Conservation (phyloP, 495 filamentous ascomycete genomes). For the Neurospora sp. region DNA sequence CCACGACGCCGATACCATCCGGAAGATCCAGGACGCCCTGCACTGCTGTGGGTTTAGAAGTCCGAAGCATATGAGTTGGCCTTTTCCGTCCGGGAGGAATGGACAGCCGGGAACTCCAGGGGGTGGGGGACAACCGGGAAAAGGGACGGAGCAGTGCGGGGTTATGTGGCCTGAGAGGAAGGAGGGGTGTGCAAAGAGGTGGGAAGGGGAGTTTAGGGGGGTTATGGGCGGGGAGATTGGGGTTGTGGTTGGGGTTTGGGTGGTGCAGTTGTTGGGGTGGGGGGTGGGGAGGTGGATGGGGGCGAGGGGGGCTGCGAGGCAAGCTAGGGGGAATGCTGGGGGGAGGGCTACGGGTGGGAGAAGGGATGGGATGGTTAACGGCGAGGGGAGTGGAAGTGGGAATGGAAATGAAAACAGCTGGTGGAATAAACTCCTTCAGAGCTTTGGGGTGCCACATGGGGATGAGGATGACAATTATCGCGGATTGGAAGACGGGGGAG, state of each 20-base stretch:
- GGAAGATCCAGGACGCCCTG: slow-evolving; percentile 52
- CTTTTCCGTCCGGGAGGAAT: slow-evolving; percentile 28
- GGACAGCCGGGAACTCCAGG: not conserved
- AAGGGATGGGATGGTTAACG: not conserved
- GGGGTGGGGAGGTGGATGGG: not conserved
- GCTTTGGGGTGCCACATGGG: not conserved
- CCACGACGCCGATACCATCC: slow-evolving; percentile 42
- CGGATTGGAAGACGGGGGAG: not conserved
- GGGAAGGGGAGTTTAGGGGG: slow-evolving; percentile 6
- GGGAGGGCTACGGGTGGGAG: not conserved
- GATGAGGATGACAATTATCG: not conserved
- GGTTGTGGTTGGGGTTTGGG: slow-evolving; percentile 5
- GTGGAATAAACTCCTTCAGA: not conserved
- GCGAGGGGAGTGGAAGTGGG: not conserved
- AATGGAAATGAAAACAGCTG: not conserved
- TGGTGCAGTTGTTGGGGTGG: slow-evolving; percentile 8
- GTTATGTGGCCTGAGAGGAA: not conserved
- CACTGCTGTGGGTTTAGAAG: slow-evolving; percentile 55
- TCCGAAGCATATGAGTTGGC: slow-evolving; percentile 47
- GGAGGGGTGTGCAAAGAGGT: slow-evolving; percentile 1
- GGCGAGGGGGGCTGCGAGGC: not conserved
- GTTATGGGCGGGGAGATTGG: slow-evolving; percentile 2
- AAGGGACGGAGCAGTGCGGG: not conserved
- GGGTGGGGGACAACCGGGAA: not conserved
- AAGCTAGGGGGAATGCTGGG: too few species aligned